Evolutionary conservation across 1,284 basidiomycete species (phyloP).

Genomic region (Sphaerobolus stellatus): DNA sequence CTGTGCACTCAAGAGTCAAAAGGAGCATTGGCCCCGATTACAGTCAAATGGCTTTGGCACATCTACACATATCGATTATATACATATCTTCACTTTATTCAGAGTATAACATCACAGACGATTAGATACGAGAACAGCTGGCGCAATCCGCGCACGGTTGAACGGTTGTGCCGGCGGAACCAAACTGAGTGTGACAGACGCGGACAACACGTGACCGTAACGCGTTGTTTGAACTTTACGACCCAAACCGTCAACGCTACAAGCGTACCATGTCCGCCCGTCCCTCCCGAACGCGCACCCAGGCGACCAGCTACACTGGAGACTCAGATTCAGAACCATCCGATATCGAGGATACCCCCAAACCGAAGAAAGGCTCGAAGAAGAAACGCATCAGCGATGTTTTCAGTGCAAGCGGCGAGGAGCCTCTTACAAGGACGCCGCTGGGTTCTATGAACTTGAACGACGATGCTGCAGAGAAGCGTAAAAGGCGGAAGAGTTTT

Average conservation of each 20-base stretch:
- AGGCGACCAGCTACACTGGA: not conserved
- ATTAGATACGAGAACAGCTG: no score
- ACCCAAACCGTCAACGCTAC: not conserved
- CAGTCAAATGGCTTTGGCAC: no score
- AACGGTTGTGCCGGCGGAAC: no score
- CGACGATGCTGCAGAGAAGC: conserved; percentile 78
- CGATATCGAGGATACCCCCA: conserved; percentile 4
- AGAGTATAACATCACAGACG: no score
- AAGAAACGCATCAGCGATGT: conserved; percentile 25
- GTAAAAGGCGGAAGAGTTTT: conserved; percentile 69
- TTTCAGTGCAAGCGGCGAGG: conserved; percentile 4
- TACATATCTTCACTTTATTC: no score
- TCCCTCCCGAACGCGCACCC: conserved; percentile 2
- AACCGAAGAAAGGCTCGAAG: not conserved
- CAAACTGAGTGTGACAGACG: no score
- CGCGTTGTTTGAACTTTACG: conserved; percentile 4
- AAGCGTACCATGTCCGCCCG: conserved; percentile 8
- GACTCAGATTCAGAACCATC: conserved; percentile 4
- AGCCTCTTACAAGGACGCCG: conserved; percentile 14
- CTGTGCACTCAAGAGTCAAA: no score
- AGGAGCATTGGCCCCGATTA: no score
- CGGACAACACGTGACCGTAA: conserved; percentile 6
- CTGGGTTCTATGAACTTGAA: conserved; percentile 53
- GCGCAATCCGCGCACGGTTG: no score
- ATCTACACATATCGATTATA: no score